Conservation (phyloP, 1,284 basidiomycete genomes). For the Cystobasidiaceae sp. region DNA sequence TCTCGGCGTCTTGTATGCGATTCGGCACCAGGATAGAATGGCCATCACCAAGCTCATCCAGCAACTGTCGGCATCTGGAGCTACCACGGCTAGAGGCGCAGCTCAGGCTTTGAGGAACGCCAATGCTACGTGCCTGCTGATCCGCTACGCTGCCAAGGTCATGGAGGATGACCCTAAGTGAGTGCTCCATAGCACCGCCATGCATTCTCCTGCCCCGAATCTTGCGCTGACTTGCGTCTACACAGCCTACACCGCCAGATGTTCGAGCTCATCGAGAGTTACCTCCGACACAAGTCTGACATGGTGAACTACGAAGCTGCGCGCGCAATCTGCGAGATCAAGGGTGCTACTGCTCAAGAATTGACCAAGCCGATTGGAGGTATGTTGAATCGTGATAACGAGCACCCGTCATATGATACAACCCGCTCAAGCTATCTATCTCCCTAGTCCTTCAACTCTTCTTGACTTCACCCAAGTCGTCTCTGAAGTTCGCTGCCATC, state of each 20-base stretch:
- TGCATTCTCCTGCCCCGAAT: neutral
- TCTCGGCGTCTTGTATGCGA: conserved; percentile 86
- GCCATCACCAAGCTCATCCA: conserved; percentile 99
- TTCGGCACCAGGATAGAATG: conserved; percentile 96
- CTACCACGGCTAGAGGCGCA: conserved; percentile 69
- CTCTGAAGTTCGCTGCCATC: conserved; percentile 95
- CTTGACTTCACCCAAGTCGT: conserved; percentile 85
- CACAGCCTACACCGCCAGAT: conserved; percentile 80
- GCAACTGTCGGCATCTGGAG: conserved; percentile 65
- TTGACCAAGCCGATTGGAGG: conserved; percentile 82
- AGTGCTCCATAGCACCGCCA: conserved; percentile 45
- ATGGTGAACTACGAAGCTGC: conserved; percentile 99
- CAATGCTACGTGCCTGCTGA: conserved; percentile 98
- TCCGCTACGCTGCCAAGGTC: conserved; percentile 93
- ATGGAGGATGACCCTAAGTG: conserved; percentile 98
- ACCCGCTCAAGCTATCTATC: neutral
- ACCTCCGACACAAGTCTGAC: conserved; percentile 97
- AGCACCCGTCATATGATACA: neutral
- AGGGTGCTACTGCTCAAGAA: conserved; percentile 68
- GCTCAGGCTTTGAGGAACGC: conserved; percentile 84
- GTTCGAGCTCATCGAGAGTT: conserved; percentile 88
- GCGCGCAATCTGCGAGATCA: conserved; percentile 94
- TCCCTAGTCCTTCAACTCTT: conserved; percentile 76
- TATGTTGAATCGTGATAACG: conserved; percentile 43
- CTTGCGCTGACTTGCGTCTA: neutral